Percentiles rank a stretch among this genome's conserved stretches.
These are phyloP conservation scores for Trametes hirsuta DNA, from an alignment of 1,284 basidiomycete genomes.

Conservation along the genomic window DNA sequence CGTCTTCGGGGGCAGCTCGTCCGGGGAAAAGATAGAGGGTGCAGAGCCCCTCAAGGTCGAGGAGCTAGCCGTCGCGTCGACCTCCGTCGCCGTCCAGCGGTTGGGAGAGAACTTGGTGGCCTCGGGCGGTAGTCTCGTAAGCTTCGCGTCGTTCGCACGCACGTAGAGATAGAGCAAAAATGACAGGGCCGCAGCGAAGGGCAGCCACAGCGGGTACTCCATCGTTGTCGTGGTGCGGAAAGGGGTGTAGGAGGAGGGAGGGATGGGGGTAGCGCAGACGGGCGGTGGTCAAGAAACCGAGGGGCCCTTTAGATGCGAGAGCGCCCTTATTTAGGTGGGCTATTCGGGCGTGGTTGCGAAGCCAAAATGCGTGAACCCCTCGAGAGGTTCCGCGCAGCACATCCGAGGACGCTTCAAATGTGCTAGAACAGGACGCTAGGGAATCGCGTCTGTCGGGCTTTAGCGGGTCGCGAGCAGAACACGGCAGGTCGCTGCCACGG, in stretches of 20 bases:
- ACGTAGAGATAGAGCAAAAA: conserved; percentile 46
- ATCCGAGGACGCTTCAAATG: no score
- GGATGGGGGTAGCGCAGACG: neutral
- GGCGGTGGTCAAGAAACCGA: neutral
- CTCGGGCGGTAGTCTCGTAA: conserved; percentile 48
- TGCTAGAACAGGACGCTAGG: no score
- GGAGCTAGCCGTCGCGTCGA: conserved; percentile 40
- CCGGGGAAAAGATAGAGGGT: conserved; percentile 37
- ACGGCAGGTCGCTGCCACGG: no score
- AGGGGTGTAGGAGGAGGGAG: neutral
- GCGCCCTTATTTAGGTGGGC: no score
- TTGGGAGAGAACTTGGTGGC: conserved; percentile 48
- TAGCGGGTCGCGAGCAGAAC: no score
- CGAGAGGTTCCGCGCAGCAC: no score
- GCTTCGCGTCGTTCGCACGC: conserved; percentile 51
- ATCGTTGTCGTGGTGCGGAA: neutral
- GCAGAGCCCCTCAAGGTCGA: conserved; percentile 33
- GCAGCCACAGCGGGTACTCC: conserved; percentile 17
- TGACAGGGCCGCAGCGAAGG: conserved; percentile 18
- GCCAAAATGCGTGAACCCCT: no score
- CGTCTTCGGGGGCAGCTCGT: conserved; percentile 53
- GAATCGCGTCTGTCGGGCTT: no score
- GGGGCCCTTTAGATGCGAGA: neutral
- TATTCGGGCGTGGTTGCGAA: no score
- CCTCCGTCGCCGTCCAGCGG: conserved; percentile 46